A percentile compares a stretch with the other conserved stretches of the same genome.
These are phyloP conservation scores for Saturnispora diversa DNA, from an alignment of 805 yeast species.

Conservation along the genomic window DNA sequence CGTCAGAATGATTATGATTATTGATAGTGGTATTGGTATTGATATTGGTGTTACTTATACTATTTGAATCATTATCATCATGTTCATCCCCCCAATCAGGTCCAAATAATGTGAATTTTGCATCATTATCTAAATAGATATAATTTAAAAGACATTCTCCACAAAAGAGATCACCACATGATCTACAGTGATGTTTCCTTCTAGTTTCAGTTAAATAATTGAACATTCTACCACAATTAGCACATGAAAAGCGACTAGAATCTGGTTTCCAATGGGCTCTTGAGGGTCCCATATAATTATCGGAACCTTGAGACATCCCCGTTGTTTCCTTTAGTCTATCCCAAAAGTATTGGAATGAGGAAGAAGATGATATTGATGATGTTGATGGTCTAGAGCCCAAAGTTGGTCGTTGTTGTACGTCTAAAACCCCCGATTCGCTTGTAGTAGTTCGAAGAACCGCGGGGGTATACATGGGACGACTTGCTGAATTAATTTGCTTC, in stretches of 20 bases:
- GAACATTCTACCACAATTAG: conserved; percentile 58
- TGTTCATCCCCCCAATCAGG: conserved; percentile 16
- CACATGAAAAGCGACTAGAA: conserved; percentile 53
- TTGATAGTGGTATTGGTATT: not conserved
- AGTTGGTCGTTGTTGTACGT: conserved; percentile 12
- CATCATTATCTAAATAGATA: conserved; percentile 29
- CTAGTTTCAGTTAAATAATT: conserved; percentile 65
- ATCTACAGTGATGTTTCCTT: conserved; percentile 35
- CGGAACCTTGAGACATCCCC: not conserved
- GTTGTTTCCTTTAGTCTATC: not conserved
- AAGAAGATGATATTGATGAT: conserved; percentile 4
- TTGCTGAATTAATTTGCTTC: conserved; percentile 71
- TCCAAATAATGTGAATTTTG: conserved; percentile 31
- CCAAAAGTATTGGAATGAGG: conserved; percentile 7
- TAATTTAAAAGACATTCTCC: conserved; percentile 31
- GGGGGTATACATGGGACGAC: conserved; percentile 83
- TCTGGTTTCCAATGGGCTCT: conserved; percentile 72
- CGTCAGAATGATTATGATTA: conserved; percentile 10
- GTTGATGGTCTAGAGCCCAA: not conserved
- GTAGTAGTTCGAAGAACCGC: conserved; percentile 60
- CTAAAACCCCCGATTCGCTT: conserved; percentile 9
- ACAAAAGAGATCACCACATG: conserved; percentile 36
- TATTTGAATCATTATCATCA: not conserved
- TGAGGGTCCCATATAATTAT: conserved; percentile 36
- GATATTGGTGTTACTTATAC: not conserved